Evolutionary conservation across 2,329 filamentous ascomycete genomes (phyloP).

Genomic region (Nemania sp.): DNA sequence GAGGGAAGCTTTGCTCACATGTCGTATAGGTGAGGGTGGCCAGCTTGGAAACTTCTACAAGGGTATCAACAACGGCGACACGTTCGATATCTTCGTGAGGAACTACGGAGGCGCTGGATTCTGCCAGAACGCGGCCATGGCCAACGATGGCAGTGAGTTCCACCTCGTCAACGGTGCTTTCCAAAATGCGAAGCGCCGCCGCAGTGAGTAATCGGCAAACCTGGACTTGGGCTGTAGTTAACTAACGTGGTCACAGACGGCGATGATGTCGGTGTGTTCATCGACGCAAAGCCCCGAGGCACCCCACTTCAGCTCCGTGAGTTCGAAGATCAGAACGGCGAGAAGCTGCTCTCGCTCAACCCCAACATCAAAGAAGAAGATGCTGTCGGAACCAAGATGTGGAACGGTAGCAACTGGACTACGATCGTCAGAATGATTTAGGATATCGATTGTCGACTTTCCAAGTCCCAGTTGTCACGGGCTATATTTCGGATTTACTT

Average conservation of each 20-base stretch:
- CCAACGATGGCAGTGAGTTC: conserved; percentile 16
- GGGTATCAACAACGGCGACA: background rate
- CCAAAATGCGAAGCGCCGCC: conserved; percentile 15
- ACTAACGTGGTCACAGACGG: conserved; percentile 1
- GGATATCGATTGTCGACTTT: background rate
- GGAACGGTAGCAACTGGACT: conserved; percentile 13
- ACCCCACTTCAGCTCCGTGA: conserved; percentile 1
- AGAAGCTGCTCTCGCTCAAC: conserved; percentile 10
- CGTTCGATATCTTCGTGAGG: conserved; percentile 1
- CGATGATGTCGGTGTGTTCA: conserved; percentile 13
- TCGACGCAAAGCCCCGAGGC: conserved; percentile 8
- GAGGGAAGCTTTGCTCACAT: background rate
- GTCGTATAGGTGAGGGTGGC: conserved; percentile 9
- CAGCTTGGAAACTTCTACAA: conserved; percentile 16
- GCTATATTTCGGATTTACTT: background rate
- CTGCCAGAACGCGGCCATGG: conserved; percentile 7
- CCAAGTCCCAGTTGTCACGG: background rate
- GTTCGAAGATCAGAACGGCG: conserved; percentile 12
- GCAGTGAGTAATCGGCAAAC: background rate
- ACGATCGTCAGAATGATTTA: conserved; percentile 17
- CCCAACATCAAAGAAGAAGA: conserved; percentile 12
- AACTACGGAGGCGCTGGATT: background rate
- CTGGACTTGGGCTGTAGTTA: background rate
- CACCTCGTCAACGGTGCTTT: conserved; percentile 6
- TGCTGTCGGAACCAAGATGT: conserved; percentile 6